phyloP scores from a whole-genome alignment of 2,329 filamentous ascomycete species.

The Fusarium buxicola region DNA sequence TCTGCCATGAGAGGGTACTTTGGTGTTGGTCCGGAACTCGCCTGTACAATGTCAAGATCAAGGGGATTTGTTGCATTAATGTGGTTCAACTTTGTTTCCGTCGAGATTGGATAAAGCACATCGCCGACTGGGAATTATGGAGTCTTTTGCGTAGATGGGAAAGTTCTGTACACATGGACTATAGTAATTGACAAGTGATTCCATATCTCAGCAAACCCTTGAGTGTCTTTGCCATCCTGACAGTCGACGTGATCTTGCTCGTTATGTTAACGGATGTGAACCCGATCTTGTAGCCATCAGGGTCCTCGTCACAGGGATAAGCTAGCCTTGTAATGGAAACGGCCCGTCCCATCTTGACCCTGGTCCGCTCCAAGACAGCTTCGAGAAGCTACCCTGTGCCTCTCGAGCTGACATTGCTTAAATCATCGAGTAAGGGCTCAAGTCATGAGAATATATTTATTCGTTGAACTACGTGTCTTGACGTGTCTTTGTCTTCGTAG shows the following conservation, averaged over 20 bases:
- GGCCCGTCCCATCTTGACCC: not conserved
- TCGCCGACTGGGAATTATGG: slow-evolving; percentile 51
- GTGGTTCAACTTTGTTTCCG: slow-evolving; percentile 44
- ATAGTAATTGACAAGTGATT: slow-evolving; percentile 51
- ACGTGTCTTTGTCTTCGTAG: too few species aligned
- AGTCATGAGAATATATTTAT: too few species aligned
- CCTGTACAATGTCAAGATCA: slow-evolving; percentile 39
- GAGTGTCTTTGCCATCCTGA: not conserved
- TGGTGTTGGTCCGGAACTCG: slow-evolving; percentile 26
- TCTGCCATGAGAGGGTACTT: slow-evolving; percentile 24
- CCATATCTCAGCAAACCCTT: slow-evolving; percentile 37
- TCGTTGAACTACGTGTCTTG: too few species aligned
- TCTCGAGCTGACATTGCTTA: too few species aligned
- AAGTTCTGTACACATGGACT: slow-evolving; percentile 57
- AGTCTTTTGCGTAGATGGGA: slow-evolving; percentile 57
- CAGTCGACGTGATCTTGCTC: not conserved
- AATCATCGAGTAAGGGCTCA: too few species aligned
- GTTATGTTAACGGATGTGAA: not conserved
- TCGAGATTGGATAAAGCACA: slow-evolving; percentile 51
- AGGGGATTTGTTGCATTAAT: slow-evolving; percentile 41
- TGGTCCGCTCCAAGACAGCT: not conserved
- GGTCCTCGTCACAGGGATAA: slow-evolving; percentile 12
- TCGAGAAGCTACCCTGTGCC: not conserved
- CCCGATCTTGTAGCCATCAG: slow-evolving; percentile 12
- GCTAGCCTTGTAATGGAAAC: slow-evolving; percentile 10